A percentile compares a stretch with the other conserved stretches of the same genome.
Conservation (phyloP, 23 red algal genomes). For the Cyanidioschyzon merolae region DNA sequence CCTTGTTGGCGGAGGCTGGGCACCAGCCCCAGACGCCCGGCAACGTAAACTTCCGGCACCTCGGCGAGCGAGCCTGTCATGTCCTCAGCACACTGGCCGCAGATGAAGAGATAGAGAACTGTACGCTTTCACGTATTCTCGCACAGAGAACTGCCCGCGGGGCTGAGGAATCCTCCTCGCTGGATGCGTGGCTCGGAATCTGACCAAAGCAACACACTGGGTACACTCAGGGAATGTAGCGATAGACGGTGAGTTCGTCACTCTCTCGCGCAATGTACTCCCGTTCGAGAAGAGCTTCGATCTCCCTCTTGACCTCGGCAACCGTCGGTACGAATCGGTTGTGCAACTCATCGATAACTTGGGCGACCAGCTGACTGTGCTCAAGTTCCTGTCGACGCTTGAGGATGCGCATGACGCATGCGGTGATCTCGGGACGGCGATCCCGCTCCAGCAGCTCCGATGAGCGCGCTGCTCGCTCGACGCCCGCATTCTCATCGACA, state of each 20-base stretch:
- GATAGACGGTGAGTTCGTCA: conserved; percentile 48
- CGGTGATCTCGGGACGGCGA: conserved; percentile 77
- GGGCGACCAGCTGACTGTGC: conserved; percentile 66
- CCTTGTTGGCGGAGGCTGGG: background rate
- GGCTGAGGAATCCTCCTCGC: background rate
- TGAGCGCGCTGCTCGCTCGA: conserved; percentile 26
- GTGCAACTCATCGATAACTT: conserved; percentile 55
- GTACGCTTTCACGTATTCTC: background rate
- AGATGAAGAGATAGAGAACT: background rate
- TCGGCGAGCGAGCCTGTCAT: background rate
- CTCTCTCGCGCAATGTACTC: conserved; percentile 79
- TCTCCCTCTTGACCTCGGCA: conserved; percentile 81
- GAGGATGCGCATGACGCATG: conserved; percentile 82
- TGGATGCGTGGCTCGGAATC: background rate
- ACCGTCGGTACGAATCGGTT: conserved; percentile 60
- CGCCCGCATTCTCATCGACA: background rate
- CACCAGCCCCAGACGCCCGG: background rate
- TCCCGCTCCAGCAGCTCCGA: conserved; percentile 54
- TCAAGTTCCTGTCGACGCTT: conserved; percentile 63
- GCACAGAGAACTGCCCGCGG: background rate
- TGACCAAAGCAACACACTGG: background rate
- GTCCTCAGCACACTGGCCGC: background rate
- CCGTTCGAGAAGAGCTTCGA: conserved; percentile 87
- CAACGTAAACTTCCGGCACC: background rate
- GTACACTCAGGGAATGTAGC: conserved; percentile 66